A percentile compares a stretch with the other conserved stretches of the same genome.
Evolutionary conservation across 192 early-diverging fungal genomes (phyloP).

Genomic region (Tieghemiomyces parasiticus): DNA sequence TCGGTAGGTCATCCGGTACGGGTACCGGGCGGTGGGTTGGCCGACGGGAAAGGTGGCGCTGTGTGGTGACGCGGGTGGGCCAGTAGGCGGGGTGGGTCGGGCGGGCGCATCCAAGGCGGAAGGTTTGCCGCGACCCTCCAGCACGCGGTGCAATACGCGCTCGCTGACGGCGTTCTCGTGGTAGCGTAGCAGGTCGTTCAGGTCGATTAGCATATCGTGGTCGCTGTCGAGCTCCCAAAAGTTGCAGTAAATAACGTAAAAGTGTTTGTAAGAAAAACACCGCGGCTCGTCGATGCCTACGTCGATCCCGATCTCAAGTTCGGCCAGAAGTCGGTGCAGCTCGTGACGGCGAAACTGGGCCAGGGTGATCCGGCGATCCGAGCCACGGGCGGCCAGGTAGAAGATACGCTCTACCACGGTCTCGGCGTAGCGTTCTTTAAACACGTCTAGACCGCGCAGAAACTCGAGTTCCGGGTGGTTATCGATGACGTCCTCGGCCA

Average conservation of each 20-base stretch:
- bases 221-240: slow-evolving; percentile 91
- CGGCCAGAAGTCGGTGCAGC: slow-evolving; percentile 42
- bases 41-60: slow-evolving; percentile 8
- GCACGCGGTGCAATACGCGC: slow-evolving; percentile 53
- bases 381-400: slow-evolving; percentile 50
- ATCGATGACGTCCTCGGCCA: slow-evolving; percentile 69
- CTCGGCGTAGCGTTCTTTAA: slow-evolving; percentile 78
- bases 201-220: slow-evolving; percentile 65
- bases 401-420: slow-evolving; percentile 82
- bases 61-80: slow-evolving; percentile 19
- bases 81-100: not conserved
- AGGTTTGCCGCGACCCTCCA: slow-evolving; percentile 48
- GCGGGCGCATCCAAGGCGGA: slow-evolving; percentile 17
- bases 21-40: slow-evolving; percentile 13
- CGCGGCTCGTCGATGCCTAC: slow-evolving; percentile 48
- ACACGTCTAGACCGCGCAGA: slow-evolving; percentile 58
- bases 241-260: slow-evolving; percentile 95
- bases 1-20: slow-evolving; percentile 49
- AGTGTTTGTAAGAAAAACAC: slow-evolving; percentile 93
- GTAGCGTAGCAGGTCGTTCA: slow-evolving; percentile 54
- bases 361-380: slow-evolving; percentile 57
- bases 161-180: slow-evolving; percentile 52
- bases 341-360: slow-evolving; percentile 52
- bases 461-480: slow-evolving; percentile 83
- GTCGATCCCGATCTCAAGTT: slow-evolving; percentile 56